A percentile compares a stretch with the other conserved stretches of the same genome.
Evolutionary conservation across 2,329 filamentous ascomycete genomes (phyloP).

Genomic region (Alternaria metachromatica): DNA sequence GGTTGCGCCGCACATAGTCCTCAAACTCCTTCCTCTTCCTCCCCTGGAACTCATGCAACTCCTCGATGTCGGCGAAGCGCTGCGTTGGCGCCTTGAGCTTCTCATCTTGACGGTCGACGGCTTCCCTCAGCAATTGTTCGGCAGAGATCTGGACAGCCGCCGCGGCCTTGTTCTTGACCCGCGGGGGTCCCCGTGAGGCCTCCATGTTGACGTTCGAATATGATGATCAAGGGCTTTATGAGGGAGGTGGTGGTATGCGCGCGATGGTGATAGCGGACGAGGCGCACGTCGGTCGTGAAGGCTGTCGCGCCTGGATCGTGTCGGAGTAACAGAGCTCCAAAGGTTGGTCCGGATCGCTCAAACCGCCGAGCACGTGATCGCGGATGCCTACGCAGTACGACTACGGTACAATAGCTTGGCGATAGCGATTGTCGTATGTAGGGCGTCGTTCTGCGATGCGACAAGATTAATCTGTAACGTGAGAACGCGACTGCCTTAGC

Average conservation of each 20-base stretch:
- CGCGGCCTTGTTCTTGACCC: constrained; percentile 98
- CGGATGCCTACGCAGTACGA: neutral
- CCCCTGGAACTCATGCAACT: constrained; percentile 96
- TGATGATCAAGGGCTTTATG: neutral
- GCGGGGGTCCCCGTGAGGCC: constrained; percentile 81
- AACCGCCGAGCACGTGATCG: constrained; percentile 7
- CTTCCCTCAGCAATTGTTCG: constrained; percentile 95
- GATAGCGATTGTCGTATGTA: neutral
- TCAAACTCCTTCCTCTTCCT: constrained; percentile 97
- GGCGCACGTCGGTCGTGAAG: constrained; percentile 1
- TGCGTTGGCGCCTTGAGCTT: constrained; percentile 89
- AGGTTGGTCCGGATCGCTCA: constrained; percentile 5
- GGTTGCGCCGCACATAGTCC: constrained; percentile 93
- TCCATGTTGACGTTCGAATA: constrained; percentile 70
- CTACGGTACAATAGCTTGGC: neutral
- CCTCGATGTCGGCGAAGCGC: constrained; percentile 94
- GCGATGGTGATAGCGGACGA: neutral
- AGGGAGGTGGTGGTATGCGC: neutral
- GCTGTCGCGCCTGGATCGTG: constrained; percentile 7
- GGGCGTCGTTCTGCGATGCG: neutral
- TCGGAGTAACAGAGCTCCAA: constrained; percentile 7
- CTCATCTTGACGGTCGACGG: constrained; percentile 93
- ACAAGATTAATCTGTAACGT: neutral
- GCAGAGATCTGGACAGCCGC: constrained; percentile 86
- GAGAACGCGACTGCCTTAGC: constrained; percentile 11